Evolutionary conservation across 2,329 filamentous ascomycete genomes (phyloP), one percentile per base, ranked within the genome.

Genomic region (Sclerotinia spermophila): DNA sequence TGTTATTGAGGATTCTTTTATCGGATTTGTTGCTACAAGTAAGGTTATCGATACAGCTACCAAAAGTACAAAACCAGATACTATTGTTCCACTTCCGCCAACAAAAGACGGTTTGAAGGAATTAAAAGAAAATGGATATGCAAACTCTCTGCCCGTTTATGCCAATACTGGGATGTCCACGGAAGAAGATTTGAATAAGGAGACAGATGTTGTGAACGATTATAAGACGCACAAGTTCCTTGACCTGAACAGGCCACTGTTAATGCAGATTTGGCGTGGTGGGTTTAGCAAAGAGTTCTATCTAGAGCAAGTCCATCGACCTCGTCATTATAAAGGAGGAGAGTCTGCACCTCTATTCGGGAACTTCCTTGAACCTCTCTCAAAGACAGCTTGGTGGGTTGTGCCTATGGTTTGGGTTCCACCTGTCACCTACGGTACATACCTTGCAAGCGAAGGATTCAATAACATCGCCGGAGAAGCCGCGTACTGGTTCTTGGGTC

Each of bases 331-430:
- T 86, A 96, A 90, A 80, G 95, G 95, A 74, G 96, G 96, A 71
- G 89, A 89, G 73, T 97, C 94, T 10, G 96, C 96, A 51, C 96
- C 96, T 30, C 83, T 99, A 35, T 99, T 99, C 81, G 96, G 96
- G 72, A 98, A 99, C 82, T 97, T 99, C 80, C 84, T 99, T n/a
- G 96, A 99, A 82, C 96, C 96, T n/a, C 83, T 99, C 71, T 94
- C 90, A 81, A 92, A 94, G 85, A 99, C 96, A 3, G 88, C 96
- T 1, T 99, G 96, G 96, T 99, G 91, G 89, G 81, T 97, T 59
- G 86, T 99, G 17, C 96, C 96, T 3, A 85, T 85, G 0, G 72
- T 97, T 2, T 99, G 96, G 96, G 80, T 96, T 56, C 96, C 96
- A n/a, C 86, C 84, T 27, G 87, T 97, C 56, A 77, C 83, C 15